Conservation (phyloP, 1,284 basidiomycete species). For the Cutaneotrichosporon sp. region DNA sequence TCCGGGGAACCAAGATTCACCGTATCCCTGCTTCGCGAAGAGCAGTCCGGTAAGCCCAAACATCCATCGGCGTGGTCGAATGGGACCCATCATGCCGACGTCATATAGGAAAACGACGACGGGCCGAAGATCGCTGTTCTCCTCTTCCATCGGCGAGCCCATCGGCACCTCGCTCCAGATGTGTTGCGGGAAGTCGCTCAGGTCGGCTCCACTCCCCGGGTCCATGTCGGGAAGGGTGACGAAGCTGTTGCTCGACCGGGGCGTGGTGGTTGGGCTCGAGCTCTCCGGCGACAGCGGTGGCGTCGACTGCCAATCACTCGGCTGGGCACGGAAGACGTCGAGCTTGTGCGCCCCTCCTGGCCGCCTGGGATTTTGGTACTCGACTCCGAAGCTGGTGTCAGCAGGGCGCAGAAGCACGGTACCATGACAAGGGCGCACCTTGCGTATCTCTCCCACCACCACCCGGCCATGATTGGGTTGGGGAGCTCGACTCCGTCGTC, state of each 20-base stretch:
- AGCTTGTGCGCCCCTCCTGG: constrained; percentile 15
- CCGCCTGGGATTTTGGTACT: constrained; percentile 15
- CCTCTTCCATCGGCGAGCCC: constrained; percentile 18
- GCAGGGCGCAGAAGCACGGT: neutral
- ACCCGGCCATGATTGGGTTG: neutral
- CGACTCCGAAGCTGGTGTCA: constrained; percentile 19
- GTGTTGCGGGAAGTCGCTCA: constrained; percentile 17
- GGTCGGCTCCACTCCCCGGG: constrained; percentile 16
- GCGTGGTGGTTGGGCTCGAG: neutral
- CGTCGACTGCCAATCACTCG: constrained; percentile 5
- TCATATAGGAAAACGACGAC: constrained; percentile 35
- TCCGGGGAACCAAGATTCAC: constrained; percentile 14
- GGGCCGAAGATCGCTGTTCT: constrained; percentile 14
- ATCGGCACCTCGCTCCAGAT: constrained; percentile 22
- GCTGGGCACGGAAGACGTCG: constrained; percentile 22
- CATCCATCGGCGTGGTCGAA: constrained; percentile 27
- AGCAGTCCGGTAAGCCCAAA: constrained; percentile 28
- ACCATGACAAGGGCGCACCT: constrained; percentile 8
- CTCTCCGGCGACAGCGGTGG: constrained; percentile 18
- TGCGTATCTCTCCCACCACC: constrained; percentile 24
- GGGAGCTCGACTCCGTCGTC: constrained; percentile 1
- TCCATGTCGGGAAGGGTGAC: constrained; percentile 25
- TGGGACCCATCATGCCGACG: constrained; percentile 29
- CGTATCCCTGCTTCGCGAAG: constrained; percentile 32
- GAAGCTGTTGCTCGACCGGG: constrained; percentile 2